Base-by-base conservation (phyloP, 768 basidiomycete species). In the Hericium coralloides region DNA sequence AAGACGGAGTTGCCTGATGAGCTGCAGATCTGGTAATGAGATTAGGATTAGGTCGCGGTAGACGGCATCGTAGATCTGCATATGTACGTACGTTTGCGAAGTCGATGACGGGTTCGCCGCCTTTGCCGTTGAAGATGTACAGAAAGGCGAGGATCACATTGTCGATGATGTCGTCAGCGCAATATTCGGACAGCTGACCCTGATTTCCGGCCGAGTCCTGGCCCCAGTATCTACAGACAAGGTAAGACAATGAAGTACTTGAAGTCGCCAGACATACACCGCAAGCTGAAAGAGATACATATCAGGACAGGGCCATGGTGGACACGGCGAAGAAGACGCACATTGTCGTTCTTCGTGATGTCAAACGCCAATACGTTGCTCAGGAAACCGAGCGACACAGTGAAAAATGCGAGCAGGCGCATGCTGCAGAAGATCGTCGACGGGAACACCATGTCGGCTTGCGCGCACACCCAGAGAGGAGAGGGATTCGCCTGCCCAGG, bases 131-230 rank as follows among this genome's bases (percentile, higher is more conserved):
- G 71, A 81, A 85, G 52, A 78, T 73, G 60, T 79, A 69, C 37
- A 87, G 59, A 66, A 85, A 87, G 2, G 84, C 84, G 47, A 87
- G 58, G 0, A 84, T 85, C 48, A 87, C 71, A 39, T 71, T 77
- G 61, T 87, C 74, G 49, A 86, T 79, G 2, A 75, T 69, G 64
- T 76, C 66, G 63, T 86, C 85, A 76, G 82, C 62, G 61, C 82
- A 85, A 63, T 83, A 84, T 10, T 68, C 67, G 1, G 75, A 68
- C 37, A 85, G 66, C 1, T 66, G 65, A 66, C 80, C 70, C 66
- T 84, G 82, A 71, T 73, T 82, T 55, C 75, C 74, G 5, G 73
- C 74, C 9, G 72, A 62, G 49, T 69, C 63, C 50, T 52, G 23
- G 3, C 70, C 60, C 60, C 78, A 71, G 2, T 76, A 74, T 3